phyloP scores from a whole-genome alignment of 371 early-diverging fungal species.

The Rhizopus stolonifer region DNA sequence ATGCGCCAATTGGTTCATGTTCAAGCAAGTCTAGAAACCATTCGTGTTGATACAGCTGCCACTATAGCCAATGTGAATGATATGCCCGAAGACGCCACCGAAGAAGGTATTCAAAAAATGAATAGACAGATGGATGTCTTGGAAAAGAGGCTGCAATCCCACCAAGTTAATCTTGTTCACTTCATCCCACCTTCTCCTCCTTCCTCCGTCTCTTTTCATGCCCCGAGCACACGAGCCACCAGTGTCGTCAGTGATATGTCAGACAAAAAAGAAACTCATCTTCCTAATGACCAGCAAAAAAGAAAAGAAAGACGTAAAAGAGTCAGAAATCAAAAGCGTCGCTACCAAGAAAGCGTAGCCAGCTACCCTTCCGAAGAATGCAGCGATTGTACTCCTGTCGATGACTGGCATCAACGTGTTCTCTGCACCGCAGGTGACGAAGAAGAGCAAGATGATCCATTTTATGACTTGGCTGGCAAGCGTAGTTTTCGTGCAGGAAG shows the following conservation, averaged over 20 bases:
- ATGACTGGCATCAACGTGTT: slow-evolving; percentile 12
- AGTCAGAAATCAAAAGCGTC: slow-evolving; percentile 7
- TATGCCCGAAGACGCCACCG: slow-evolving; percentile 13
- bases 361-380: not conserved
- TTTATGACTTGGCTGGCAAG: slow-evolving; percentile 27
- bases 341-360: slow-evolving; percentile 2
- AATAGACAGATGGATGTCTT: slow-evolving; percentile 32
- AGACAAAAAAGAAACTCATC: not conserved
- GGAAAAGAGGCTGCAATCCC: slow-evolving; percentile 32
- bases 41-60: slow-evolving; percentile 30
- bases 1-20: slow-evolving; percentile 23
- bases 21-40: slow-evolving; percentile 29
- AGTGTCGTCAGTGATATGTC: slow-evolving; percentile 9
- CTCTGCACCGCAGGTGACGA: slow-evolving; percentile 1
- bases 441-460: slow-evolving; percentile 19
- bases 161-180: slow-evolving; percentile 10
- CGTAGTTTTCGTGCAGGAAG: slow-evolving; percentile 22
- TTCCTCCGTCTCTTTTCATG: slow-evolving; percentile 29
- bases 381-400: not conserved
- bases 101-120: slow-evolving; percentile 17
- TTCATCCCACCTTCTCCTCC: slow-evolving; percentile 24
- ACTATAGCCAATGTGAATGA: slow-evolving; percentile 31
- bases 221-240: slow-evolving; percentile 21
- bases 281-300: not conserved
- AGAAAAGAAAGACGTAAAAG: slow-evolving; percentile 5